Conservation (phyloP, 768 basidiomycete species). For the Tephrocybe rancida region DNA sequence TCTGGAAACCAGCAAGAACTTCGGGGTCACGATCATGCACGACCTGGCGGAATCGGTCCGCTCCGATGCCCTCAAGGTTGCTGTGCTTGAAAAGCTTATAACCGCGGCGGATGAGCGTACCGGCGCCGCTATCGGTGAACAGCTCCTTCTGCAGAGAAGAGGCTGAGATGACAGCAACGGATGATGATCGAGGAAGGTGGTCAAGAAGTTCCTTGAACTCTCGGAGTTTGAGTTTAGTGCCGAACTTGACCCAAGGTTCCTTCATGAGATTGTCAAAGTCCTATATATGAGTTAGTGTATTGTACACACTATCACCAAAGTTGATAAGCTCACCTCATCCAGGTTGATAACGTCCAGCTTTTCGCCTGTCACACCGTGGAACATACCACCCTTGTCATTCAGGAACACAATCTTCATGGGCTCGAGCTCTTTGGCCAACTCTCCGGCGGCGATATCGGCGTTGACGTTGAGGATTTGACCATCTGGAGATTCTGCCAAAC, state of each 20-base stretch:
- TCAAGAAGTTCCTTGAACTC: conserved; percentile 99
- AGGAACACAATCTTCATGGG: conserved; percentile 98
- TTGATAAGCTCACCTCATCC: conserved; percentile 70
- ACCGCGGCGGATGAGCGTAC: conserved; percentile 96
- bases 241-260: conserved; percentile 98
- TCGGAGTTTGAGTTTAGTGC: conserved; percentile 97
- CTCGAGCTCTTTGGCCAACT: conserved; percentile 96
- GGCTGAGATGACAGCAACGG: conserved; percentile 96
- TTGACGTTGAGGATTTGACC: conserved; percentile 99
- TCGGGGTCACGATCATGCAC: conserved; percentile 96
- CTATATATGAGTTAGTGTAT: conserved; percentile 35
- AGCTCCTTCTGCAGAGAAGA: conserved; percentile 94
- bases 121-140: conserved; percentile 97
- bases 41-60: conserved; percentile 93
- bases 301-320: background rate
- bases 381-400: conserved; percentile 97
- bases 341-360: conserved; percentile 96
- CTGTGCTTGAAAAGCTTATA: conserved; percentile 96
- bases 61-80: conserved; percentile 80
- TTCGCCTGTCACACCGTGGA: conserved; percentile 96
- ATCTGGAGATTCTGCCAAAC: conserved; percentile 89
- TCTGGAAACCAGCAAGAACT: conserved; percentile 78
- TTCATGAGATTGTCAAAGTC: conserved; percentile 98
- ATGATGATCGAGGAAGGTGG: conserved; percentile 96
- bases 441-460: conserved; percentile 97